These are phyloP conservation scores for Coccomyxa subellipsoidea DNA, from an alignment of 163 green algal species.

Conservation along the genomic window DNA sequence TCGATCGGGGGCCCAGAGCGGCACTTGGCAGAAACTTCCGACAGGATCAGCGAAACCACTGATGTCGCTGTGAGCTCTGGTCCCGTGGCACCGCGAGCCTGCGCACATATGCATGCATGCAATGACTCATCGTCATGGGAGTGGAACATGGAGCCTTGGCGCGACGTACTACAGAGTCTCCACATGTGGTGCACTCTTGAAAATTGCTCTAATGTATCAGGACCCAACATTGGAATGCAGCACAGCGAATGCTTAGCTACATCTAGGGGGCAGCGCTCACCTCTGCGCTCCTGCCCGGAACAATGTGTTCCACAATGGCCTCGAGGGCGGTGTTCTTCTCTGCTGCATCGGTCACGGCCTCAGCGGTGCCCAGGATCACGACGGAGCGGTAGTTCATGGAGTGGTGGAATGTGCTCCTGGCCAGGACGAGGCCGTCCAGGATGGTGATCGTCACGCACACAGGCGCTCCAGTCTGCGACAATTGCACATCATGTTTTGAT, in stretches of 20 bases:
- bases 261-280: neutral
- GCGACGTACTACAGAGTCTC: neutral
- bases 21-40: slow-evolving; percentile 22
- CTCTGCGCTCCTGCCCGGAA: slow-evolving; percentile 12
- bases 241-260: neutral
- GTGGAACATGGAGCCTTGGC: neutral
- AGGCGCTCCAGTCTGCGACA: slow-evolving; percentile 12
- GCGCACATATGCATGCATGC: neutral
- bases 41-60: slow-evolving; percentile 9
- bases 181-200: neutral
- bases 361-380: slow-evolving; percentile 10
- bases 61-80: slow-evolving; percentile 13
- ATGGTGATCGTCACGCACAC: slow-evolving; percentile 29
- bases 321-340: slow-evolving; percentile 17
- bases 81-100: neutral
- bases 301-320: slow-evolving; percentile 17
- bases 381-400: slow-evolving; percentile 22
- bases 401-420: slow-evolving; percentile 18
- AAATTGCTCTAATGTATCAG: neutral
- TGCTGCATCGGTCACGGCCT: slow-evolving; percentile 12
- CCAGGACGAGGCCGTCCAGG: slow-evolving; percentile 22
- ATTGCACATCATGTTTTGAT: neutral
- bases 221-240: neutral
- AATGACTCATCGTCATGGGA: neutral
- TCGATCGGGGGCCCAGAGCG: neutral